Percentiles rank a stretch among this genome's conserved stretches.
These are phyloP conservation scores for Talaromyces nanjingensis DNA, from an alignment of 495 filamentous ascomycete species.

Conservation along the genomic window DNA sequence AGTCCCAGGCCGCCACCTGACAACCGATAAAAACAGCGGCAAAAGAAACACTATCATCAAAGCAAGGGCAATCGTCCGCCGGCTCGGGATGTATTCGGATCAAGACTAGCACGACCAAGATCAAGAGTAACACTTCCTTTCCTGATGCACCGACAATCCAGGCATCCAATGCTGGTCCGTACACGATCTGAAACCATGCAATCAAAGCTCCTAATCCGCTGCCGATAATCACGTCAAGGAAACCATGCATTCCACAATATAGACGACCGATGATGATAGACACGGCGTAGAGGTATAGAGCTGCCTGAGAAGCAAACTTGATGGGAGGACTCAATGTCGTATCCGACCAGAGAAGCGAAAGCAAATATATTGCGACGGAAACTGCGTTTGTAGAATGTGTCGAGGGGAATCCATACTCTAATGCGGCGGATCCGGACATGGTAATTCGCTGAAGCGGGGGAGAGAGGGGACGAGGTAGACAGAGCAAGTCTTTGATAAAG, in stretches of 20 bases:
- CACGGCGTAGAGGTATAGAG: slow-evolving; percentile 76
- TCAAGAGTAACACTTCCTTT: slow-evolving; percentile 49
- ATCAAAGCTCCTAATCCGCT: slow-evolving; percentile 63
- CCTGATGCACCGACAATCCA: slow-evolving; percentile 48
- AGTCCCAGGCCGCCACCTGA: slow-evolving; percentile 76
- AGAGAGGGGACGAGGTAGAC: slow-evolving; percentile 88
- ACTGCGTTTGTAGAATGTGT: slow-evolving; percentile 97
- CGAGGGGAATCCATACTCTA: slow-evolving; percentile 96
- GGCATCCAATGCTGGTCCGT: slow-evolving; percentile 57
- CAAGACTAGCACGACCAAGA: slow-evolving; percentile 60
- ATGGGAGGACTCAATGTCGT: slow-evolving; percentile 41
- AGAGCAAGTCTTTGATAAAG: slow-evolving; percentile 88
- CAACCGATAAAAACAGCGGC: slow-evolving; percentile 80
- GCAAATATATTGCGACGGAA: slow-evolving; percentile 80
- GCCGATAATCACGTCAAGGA: slow-evolving; percentile 81
- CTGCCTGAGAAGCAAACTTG: slow-evolving; percentile 51
- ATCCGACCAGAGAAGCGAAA: slow-evolving; percentile 56
- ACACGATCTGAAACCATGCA: slow-evolving; percentile 64
- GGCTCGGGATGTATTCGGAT: slow-evolving; percentile 92
- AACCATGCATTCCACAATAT: slow-evolving; percentile 98
- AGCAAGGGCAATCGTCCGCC: slow-evolving; percentile 94
- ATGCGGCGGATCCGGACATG: slow-evolving; percentile 88
- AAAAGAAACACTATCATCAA: slow-evolving; percentile 93
- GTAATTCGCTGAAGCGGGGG: slow-evolving; percentile 91
- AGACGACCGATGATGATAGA: slow-evolving; percentile 86